Evolutionary conservation across 2,329 filamentous ascomycete species (phyloP).

Genomic region (Monosporascus sp.): DNA sequence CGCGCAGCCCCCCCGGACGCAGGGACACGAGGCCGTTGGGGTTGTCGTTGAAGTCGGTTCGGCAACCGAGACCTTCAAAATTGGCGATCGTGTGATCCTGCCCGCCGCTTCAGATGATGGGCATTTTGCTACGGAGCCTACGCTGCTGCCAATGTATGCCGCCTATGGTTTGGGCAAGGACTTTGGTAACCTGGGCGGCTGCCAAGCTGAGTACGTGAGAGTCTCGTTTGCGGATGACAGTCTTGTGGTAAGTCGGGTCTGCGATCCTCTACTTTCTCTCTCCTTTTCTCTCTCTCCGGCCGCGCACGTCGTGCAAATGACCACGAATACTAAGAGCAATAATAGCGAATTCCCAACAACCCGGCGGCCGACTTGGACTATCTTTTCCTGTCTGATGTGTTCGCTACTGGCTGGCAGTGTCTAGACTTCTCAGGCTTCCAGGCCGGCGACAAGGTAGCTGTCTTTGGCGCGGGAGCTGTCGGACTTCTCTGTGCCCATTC

Average conservation of each 20-base stretch:
- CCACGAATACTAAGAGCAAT: no score
- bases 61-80: conserved; percentile 26
- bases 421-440: conserved; percentile 32
- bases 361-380: conserved; percentile 16
- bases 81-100: conserved; percentile 38
- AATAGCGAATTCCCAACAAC: conserved; percentile 7
- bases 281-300: no score
- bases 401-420: conserved; percentile 25
- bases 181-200: not conserved
- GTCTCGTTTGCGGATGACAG: conserved; percentile 15
- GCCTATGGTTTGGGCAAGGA: not conserved
- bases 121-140: conserved; percentile 1
- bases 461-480: conserved; percentile 22
- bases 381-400: conserved; percentile 29
- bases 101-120: conserved; percentile 16
- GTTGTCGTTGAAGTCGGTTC: conserved; percentile 29
- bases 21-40: conserved; percentile 40
- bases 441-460: conserved; percentile 25
- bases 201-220: conserved; percentile 15
- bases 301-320: no score
- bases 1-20: conserved; percentile 11
- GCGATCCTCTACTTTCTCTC: no score
- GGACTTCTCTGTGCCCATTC: conserved; percentile 33
- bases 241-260: conserved; percentile 1
- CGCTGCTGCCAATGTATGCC: not conserved